Conservation (phyloP, 2,329 filamentous ascomycete species). For the Aureobasidium melanogenum region DNA sequence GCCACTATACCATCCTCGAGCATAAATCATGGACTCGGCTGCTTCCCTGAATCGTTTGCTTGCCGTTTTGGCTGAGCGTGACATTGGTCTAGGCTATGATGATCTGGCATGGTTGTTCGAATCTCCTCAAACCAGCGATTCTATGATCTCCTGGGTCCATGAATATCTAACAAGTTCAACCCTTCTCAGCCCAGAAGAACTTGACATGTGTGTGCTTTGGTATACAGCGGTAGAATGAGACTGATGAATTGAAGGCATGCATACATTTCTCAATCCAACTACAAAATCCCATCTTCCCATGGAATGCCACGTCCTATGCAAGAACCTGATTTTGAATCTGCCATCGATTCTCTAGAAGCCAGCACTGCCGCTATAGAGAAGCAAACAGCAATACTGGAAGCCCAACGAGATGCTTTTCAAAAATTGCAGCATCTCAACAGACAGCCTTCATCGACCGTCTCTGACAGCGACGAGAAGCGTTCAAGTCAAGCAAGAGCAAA, state of each 20-base stretch:
- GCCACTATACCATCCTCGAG: not conserved
- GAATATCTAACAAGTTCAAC: constrained; percentile 40
- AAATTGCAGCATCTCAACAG: constrained; percentile 39
- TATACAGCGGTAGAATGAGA: constrained; percentile 19
- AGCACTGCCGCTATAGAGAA: constrained; percentile 57
- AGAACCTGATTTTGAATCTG: constrained; percentile 52
- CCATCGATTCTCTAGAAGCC: constrained; percentile 54
- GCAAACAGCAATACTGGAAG: constrained; percentile 53
- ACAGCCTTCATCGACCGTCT: not conserved
- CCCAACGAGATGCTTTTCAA: constrained; percentile 54
- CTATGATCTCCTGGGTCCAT: constrained; percentile 37
- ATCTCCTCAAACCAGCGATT: constrained; percentile 30
- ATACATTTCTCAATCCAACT: not conserved
- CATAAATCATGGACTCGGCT: not conserved
- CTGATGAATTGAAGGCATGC: not conserved
- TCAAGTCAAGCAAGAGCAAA: constrained; percentile 29
- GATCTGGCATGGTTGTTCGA: constrained; percentile 41
- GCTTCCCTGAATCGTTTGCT: constrained; percentile 32
- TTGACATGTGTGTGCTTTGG: constrained; percentile 32
- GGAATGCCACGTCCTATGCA: constrained; percentile 36
- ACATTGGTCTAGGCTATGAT: constrained; percentile 35
- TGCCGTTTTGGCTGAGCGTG: constrained; percentile 35
- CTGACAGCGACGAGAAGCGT: constrained; percentile 13
- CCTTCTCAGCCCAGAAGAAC: constrained; percentile 40
- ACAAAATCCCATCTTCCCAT: not conserved